Evolutionary conservation across 2,329 filamentous ascomycete genomes (phyloP).

Genomic region (Claviceps africana): DNA sequence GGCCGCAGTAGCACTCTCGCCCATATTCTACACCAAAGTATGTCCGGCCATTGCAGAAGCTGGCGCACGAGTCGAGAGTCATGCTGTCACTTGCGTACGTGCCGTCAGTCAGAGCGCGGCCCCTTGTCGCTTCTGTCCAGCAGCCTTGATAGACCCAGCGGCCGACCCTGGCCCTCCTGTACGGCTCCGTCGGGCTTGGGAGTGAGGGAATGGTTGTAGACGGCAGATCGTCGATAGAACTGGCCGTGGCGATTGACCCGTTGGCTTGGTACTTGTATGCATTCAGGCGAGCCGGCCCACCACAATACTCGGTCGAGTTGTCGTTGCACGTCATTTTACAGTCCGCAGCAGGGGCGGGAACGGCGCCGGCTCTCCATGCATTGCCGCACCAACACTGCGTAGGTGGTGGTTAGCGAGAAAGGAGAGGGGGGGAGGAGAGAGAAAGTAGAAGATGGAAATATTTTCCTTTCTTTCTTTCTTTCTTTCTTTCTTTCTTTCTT

Average conservation of each 20-base stretch:
- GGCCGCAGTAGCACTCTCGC: slow-evolving; percentile 24
- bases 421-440: not conserved
- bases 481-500: too few species aligned
- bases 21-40: slow-evolving; percentile 25
- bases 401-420: not conserved
- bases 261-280: slow-evolving; percentile 16
- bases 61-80: slow-evolving; percentile 21
- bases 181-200: slow-evolving; percentile 12
- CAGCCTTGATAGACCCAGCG: slow-evolving; percentile 23
- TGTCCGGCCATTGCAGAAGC: slow-evolving; percentile 19
- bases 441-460: too few species aligned
- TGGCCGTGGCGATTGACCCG: slow-evolving; percentile 14
- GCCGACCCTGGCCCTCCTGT: slow-evolving; percentile 13
- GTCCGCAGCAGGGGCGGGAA: slow-evolving; percentile 16
- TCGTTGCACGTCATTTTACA: slow-evolving; percentile 23
- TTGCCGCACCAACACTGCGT: slow-evolving; percentile 25
- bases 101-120: slow-evolving; percentile 17
- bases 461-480: too few species aligned
- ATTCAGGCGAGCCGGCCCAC: slow-evolving; percentile 21
- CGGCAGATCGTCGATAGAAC: slow-evolving; percentile 10
- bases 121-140: slow-evolving; percentile 19
- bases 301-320: slow-evolving; percentile 23
- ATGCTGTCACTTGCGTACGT: slow-evolving; percentile 17
- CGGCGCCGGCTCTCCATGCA: slow-evolving; percentile 13
- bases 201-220: slow-evolving; percentile 8